These are phyloP conservation scores for Oligophagozyma castellii DNA, from an alignment of 1,139 yeast species.

Conservation along the genomic window DNA sequence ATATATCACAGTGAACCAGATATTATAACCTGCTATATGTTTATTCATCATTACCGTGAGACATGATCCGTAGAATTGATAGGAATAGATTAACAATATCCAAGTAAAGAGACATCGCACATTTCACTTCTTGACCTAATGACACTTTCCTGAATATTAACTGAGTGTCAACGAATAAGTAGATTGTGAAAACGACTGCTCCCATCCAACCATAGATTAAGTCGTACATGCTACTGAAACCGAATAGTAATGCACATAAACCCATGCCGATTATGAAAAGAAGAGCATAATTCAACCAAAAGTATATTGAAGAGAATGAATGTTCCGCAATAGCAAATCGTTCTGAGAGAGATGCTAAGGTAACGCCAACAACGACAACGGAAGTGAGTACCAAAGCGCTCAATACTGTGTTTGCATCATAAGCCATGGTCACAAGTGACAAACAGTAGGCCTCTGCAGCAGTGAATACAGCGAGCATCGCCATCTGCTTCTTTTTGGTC, in stretches of 20 bases:
- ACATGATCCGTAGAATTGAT: slow-evolving; percentile 57
- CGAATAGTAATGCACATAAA: slow-evolving; percentile 54
- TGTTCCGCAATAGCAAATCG: slow-evolving; percentile 66
- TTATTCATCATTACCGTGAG: slow-evolving; percentile 33
- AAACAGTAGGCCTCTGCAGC: slow-evolving; percentile 60
- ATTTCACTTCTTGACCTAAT: slow-evolving; percentile 76
- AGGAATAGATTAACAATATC: slow-evolving; percentile 73
- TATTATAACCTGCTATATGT: too few relatives aligned
- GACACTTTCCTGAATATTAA: slow-evolving; percentile 64
- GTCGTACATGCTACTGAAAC: slow-evolving; percentile 41
- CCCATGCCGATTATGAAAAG: slow-evolving; percentile 68
- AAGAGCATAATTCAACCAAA: slow-evolving; percentile 39
- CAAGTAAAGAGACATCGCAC: slow-evolving; percentile 64
- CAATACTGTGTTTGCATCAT: slow-evolving; percentile 50
- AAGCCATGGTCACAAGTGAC: slow-evolving; percentile 53
- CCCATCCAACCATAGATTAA: slow-evolving; percentile 59
- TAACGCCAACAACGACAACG: slow-evolving; percentile 59
- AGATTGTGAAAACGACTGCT: slow-evolving; percentile 58
- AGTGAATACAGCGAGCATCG: slow-evolving; percentile 54
- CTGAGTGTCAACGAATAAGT: slow-evolving; percentile 73
- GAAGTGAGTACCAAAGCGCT: slow-evolving; percentile 63
- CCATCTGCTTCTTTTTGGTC: slow-evolving; percentile 27
- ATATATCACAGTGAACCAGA: too few relatives aligned
- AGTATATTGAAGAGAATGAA: slow-evolving; percentile 38
- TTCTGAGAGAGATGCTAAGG: slow-evolving; percentile 70